These are phyloP conservation scores for Caloboletus inedulis DNA, from an alignment of 1,284 basidiomycete genomes.

Conservation along the genomic window DNA sequence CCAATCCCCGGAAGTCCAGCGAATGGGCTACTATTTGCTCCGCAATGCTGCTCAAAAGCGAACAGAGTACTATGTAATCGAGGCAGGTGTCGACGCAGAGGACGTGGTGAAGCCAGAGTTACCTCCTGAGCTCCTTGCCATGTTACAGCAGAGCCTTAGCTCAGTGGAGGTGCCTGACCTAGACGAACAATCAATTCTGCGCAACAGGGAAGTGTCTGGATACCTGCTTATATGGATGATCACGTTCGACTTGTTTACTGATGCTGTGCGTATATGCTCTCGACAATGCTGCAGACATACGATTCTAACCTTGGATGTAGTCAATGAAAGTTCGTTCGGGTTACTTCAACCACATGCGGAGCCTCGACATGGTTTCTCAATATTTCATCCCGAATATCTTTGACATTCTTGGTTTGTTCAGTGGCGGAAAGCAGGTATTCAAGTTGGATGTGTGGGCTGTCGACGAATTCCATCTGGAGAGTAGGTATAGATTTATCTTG, in stretches of 20 bases:
- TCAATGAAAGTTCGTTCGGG: slow-evolving; percentile 77
- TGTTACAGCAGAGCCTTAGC: slow-evolving; percentile 51
- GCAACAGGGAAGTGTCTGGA: slow-evolving; percentile 44
- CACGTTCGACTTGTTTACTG: slow-evolving; percentile 81
- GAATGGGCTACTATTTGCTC: slow-evolving; percentile 68
- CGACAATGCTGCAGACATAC: not conserved
- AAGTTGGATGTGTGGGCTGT: slow-evolving; percentile 82
- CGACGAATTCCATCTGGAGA: slow-evolving; percentile 80
- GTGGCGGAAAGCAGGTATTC: slow-evolving; percentile 58
- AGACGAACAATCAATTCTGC: slow-evolving; percentile 27
- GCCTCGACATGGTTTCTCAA: slow-evolving; percentile 58
- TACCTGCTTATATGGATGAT: slow-evolving; percentile 90
- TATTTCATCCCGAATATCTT: slow-evolving; percentile 79
- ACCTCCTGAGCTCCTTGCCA: slow-evolving; percentile 62
- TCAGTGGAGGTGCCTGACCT: slow-evolving; percentile 39
- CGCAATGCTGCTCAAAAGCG: slow-evolving; percentile 60
- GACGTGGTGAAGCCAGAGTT: slow-evolving; percentile 50
- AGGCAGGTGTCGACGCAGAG: slow-evolving; percentile 74
- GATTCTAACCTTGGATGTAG: slow-evolving; percentile 36
- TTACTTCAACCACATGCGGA: slow-evolving; percentile 85
- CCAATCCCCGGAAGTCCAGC: slow-evolving; percentile 62
- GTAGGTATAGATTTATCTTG: slow-evolving; percentile 45
- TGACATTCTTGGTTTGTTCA: slow-evolving; percentile 62
- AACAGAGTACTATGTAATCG: slow-evolving; percentile 80
- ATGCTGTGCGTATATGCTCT: slow-evolving; percentile 60